Base-by-base conservation (phyloP, 1,284 basidiomycete genomes). In the Sporisorium scitamineum region DNA sequence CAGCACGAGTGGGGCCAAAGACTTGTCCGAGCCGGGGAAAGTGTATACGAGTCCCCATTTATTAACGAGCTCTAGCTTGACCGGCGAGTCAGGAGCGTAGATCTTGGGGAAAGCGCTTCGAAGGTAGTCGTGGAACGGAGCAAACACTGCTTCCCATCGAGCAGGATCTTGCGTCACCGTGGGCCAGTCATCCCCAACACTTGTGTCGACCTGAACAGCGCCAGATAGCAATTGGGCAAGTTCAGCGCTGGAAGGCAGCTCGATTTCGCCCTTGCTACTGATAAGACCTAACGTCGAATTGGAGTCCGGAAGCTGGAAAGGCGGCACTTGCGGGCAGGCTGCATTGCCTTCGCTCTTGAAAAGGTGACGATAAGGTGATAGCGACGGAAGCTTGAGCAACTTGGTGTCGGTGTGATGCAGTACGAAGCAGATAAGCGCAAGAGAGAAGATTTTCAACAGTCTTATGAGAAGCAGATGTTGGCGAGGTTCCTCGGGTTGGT, bases 1-100 rank as follows among this genome's bases (percentile, higher is more conserved):
- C 39, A 93, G 84, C 39, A 92, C 87, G 2, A 92, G 80, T 0
- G 92, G 92, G 82, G 92, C 91, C 67, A 92, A 86, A 7, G 85
- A 83, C 1, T 81, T 50, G 66, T 91, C 87, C 0, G 88, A 87
- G 42, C 92, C 92, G 44, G 87, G 82, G 89, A 90, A 91, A 13
- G 88, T 88, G 77, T 89, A 92, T 0, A 92, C 86, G 18, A 92
- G 84, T 0, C 90, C 92, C 66, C 90, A 90, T 0, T 89, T 89
- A 77, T 91, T 90, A 68, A 93, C 89, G 6, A 59, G 34, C 22
- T 82, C 79, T 27, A 60, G 52, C 16, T 55, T 53, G 42, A 78
- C 50, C 2, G 51, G 68, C 53, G 72, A 69, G 29, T 71, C 61
- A 4, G 39, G 54, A 7, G 60, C 72, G 27, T 80, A 64, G 31